A percentile compares a stretch with the other conserved stretches of the same genome.
Evolutionary conservation across 345 rosid species (phyloP).

Genomic region (Leavenworthia alabamica): DNA sequence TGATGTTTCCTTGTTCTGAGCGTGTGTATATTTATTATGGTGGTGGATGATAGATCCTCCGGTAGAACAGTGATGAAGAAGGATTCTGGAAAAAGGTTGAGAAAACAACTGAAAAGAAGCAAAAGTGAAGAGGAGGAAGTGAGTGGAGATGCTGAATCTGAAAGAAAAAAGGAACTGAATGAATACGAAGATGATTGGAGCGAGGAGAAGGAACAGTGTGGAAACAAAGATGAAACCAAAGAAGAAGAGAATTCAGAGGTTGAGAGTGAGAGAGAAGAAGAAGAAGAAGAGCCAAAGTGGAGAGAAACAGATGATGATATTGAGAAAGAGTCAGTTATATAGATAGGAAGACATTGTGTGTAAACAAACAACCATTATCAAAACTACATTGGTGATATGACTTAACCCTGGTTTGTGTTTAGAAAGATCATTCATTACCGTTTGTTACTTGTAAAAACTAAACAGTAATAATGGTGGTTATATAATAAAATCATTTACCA

Average conservation of each 20-base stretch:
- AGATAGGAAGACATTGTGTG: background rate
- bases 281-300: conserved; percentile 30
- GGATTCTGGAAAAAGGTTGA: background rate
- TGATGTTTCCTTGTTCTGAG: background rate
- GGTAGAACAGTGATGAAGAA: conserved; percentile 14
- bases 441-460: background rate
- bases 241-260: conserved; percentile 22
- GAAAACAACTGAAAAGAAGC: conserved; percentile 11
- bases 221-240: background rate
- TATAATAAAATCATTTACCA: background rate
- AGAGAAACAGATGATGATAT: conserved; percentile 25
- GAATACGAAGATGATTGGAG: conserved; percentile 8
- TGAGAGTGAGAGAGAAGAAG: conserved; percentile 22
- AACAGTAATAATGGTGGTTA: no score
- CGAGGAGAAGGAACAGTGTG: conserved; percentile 15
- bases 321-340: conserved; percentile 7
- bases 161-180: conserved; percentile 11
- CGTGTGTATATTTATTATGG: background rate
- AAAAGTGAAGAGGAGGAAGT: conserved; percentile 21
- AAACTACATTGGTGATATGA: background rate
- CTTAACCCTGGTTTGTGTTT: background rate
- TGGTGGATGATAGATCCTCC: conserved; percentile 18
- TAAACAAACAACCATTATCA: background rate
- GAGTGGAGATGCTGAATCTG: conserved; percentile 17
- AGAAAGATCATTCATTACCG: background rate